Percentiles rank a stretch among this genome's conserved stretches.
Evolutionary conservation across 345 rosid genomes (phyloP).

Genomic region (Eucalyptus grandis): DNA sequence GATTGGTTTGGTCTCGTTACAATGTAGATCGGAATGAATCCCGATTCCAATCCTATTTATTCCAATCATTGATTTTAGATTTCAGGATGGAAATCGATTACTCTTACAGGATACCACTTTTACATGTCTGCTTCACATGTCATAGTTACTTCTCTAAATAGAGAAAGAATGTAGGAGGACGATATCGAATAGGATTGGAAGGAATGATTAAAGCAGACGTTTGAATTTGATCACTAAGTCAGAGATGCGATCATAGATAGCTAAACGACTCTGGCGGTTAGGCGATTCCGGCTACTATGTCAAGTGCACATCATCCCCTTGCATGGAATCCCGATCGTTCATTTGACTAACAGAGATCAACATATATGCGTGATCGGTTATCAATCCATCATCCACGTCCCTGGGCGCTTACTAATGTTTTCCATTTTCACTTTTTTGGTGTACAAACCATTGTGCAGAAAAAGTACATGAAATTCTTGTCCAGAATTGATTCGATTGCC

Average conservation of each 20-base stretch:
- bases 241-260: not conserved
- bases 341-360: not conserved
- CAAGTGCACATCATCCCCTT: not conserved
- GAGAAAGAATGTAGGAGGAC: not conserved
- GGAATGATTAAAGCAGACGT: not conserved
- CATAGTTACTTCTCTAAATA: not conserved
- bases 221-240: not conserved
- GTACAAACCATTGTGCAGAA: not conserved
- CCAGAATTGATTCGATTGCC: not conserved
- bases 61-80: too few relatives aligned
- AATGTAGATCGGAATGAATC: too few relatives aligned
- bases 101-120: not conserved
- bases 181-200: not conserved
- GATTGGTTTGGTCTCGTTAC: not conserved
- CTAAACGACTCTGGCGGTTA: not conserved
- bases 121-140: not conserved
- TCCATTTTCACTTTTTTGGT: not conserved
- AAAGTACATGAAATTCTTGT: not conserved
- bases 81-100: too few relatives aligned
- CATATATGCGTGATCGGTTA: not conserved
- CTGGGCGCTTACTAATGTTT: not conserved
- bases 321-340: not conserved
- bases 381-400: not conserved
- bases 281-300: not conserved
- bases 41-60: too few relatives aligned